Conservation (phyloP, 352 stramenopile species). For the Thalassiosira sp. region DNA sequence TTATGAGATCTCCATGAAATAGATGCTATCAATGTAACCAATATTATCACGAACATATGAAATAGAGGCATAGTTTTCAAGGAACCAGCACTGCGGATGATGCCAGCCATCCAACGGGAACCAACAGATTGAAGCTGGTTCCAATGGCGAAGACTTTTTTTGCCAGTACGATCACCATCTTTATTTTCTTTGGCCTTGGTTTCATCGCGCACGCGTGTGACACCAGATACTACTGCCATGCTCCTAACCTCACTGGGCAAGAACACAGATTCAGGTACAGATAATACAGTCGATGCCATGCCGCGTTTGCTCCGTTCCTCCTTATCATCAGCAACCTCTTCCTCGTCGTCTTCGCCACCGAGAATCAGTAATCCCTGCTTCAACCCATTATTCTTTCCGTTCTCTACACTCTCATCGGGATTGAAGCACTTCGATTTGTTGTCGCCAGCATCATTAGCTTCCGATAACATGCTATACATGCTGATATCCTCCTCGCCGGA, state of each 20-base stretch:
- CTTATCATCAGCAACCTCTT: constrained; percentile 3
- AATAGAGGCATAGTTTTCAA: neutral
- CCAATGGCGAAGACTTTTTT: neutral
- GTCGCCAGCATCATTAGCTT: neutral
- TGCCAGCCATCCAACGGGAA: neutral
- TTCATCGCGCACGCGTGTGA: neutral
- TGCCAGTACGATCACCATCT: neutral
- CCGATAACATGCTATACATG: constrained; percentile 6
- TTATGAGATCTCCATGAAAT: constrained; percentile 14
- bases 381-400: neutral
- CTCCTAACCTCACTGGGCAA: constrained; percentile 35
- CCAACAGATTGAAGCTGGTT: neutral
- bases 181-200: neutral
- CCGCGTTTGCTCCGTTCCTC: neutral
- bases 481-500: neutral
- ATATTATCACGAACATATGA: constrained; percentile 4
- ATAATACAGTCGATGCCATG: neutral
- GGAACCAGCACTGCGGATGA: neutral
- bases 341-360: constrained; percentile 11
- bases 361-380: constrained; percentile 23
- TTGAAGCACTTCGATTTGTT: neutral
- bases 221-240: constrained; percentile 7
- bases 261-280: constrained; percentile 34
- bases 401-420: neutral
- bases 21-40: neutral